Conservation (phyloP, 108 stramenopile genomes). For the Stephanodiscus triporus region DNA sequence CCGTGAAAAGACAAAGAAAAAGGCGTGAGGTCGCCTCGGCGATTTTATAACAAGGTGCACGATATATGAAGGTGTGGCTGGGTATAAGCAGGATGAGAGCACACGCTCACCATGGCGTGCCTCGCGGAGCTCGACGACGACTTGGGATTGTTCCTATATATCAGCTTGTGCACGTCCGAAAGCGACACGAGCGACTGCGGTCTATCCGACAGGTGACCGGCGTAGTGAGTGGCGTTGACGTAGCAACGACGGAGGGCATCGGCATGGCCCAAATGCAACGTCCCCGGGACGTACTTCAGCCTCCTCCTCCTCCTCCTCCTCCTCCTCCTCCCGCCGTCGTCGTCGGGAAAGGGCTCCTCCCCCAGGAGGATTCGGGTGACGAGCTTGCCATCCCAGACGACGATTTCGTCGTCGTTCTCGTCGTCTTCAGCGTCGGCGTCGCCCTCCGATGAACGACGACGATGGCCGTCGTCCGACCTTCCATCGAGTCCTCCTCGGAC, state of each 20-base stretch:
- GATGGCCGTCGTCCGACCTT: too few relatives aligned
- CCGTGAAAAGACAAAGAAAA: too few relatives aligned
- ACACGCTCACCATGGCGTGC: conserved; percentile 32
- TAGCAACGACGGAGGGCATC: conserved; percentile 39
- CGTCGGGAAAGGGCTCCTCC: not conserved
- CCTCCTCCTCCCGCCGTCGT: not conserved
- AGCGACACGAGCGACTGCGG: conserved; percentile 5
- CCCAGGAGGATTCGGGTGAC: conserved; percentile 16
- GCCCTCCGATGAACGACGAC: too few relatives aligned
- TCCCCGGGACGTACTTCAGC: conserved; percentile 32
- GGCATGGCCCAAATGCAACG: conserved; percentile 18
- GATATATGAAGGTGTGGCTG: too few relatives aligned
- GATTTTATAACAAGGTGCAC: too few relatives aligned
- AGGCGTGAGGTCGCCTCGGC: too few relatives aligned
- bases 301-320: not conserved
- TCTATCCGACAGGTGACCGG: conserved; percentile 10
- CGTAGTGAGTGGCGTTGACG: conserved; percentile 31
- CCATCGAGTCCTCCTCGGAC: too few relatives aligned
- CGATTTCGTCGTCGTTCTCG: not conserved
- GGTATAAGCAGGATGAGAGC: too few relatives aligned
- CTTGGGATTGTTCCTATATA: conserved; percentile 43
- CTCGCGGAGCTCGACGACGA: conserved; percentile 39
- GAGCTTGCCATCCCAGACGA: conserved; percentile 8
- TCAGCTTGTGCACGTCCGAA: conserved; percentile 31
- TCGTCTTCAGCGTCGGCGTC: not conserved